These are phyloP conservation scores for Alloteropsis angusta DNA, from an alignment of 202 grass and related monocot species.

Conservation along the genomic window DNA sequence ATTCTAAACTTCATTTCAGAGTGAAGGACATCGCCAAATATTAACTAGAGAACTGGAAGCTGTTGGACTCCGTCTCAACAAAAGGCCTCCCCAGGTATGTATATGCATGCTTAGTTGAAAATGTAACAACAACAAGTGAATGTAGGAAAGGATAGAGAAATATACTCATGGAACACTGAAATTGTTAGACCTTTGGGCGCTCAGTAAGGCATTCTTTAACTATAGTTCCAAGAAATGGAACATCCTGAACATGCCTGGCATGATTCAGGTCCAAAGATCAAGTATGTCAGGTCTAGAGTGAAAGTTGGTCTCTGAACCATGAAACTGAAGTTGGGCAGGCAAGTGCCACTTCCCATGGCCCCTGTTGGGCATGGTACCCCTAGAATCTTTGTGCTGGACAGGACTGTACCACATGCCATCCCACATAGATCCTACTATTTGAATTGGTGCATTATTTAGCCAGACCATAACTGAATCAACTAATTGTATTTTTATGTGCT, in stretches of 20 bases:
- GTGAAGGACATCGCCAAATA: conserved; percentile 97
- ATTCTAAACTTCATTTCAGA: conserved; percentile 50
- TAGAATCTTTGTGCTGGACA: neutral
- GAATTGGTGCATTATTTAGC: neutral
- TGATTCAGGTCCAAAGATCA: neutral
- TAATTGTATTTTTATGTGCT: neutral
- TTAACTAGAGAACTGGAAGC: conserved; percentile 93
- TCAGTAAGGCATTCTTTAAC: neutral
- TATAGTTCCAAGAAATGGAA: neutral
- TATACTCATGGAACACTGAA: neutral
- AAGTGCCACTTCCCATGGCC: neutral
- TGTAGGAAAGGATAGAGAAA: neutral
- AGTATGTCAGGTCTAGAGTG: neutral
- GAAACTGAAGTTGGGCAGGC: neutral
- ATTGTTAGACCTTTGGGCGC: neutral
- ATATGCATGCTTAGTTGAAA: conserved; percentile 7
- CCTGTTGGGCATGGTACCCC: neutral
- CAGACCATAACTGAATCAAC: neutral
- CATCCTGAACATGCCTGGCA: neutral
- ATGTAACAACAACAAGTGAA: neutral
- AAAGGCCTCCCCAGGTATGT: conserved; percentile 93
- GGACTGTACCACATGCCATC: neutral
- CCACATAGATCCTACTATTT: neutral
- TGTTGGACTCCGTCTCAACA: conserved; percentile 93
- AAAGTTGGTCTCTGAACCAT: neutral